These are phyloP conservation scores for Spathaspora jeffriesii DNA, from an alignment of 1,139 yeast species.

Conservation along the genomic window DNA sequence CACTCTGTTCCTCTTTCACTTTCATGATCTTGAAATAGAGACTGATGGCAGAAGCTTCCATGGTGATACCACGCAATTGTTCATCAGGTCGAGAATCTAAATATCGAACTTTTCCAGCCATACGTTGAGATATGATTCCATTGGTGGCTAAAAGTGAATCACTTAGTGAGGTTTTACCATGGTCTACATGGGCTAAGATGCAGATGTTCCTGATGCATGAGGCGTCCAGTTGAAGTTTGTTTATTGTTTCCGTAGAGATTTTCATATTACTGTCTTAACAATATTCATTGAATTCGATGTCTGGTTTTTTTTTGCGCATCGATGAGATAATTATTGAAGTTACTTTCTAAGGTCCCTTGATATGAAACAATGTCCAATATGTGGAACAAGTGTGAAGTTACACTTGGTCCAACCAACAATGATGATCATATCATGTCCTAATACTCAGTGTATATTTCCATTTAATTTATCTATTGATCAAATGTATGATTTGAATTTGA, in stretches of 20 bases:
- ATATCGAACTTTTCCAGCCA: conserved; percentile 95
- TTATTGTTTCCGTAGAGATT: conserved; percentile 62
- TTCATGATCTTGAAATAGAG: conserved; percentile 72
- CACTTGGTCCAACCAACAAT: conserved; percentile 27
- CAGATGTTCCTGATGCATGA: conserved; percentile 83
- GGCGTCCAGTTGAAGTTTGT: conserved; percentile 69
- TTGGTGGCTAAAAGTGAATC: conserved; percentile 93
- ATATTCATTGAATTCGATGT: not conserved
- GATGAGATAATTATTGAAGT: not conserved
- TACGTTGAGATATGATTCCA: conserved; percentile 91
- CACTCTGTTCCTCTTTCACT: conserved; percentile 31
- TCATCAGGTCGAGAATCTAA: conserved; percentile 96
- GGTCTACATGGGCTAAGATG: conserved; percentile 97
- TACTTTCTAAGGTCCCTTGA: not conserved
- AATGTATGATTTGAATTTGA: conserved; percentile 23
- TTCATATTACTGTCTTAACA: conserved; percentile 32
- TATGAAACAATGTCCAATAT: conserved; percentile 26
- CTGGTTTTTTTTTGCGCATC: not conserved
- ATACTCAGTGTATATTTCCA: conserved; percentile 29
- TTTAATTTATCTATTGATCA: conserved; percentile 29
- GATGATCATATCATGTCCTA: conserved; percentile 28
- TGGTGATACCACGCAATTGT: conserved; percentile 93
- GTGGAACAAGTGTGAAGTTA: conserved; percentile 22
- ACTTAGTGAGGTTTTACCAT: conserved; percentile 94
- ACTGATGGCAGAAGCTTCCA: conserved; percentile 95